Evolutionary conservation across 768 basidiomycete species (phyloP), one percentile per base, ranked within the genome.

Genomic region (Clavaria fumosa): DNA sequence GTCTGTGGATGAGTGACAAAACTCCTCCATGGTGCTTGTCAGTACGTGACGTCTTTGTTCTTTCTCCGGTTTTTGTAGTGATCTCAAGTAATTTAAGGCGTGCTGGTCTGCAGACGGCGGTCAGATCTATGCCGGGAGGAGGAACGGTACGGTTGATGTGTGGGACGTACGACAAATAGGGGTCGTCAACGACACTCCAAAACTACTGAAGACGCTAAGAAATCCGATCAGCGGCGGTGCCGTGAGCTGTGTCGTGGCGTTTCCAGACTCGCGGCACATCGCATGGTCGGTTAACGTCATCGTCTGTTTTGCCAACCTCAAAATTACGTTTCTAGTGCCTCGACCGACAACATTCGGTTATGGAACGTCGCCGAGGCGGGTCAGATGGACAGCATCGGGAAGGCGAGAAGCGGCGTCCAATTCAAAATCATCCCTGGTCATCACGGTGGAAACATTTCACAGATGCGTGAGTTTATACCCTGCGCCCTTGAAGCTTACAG

Each of bases 361-460:
- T 96, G 91, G 91, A 89, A 96, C 47, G 80, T 83, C 9, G 71
- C 76, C 9, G 83, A 88, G 40, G 75, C 75, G 19, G 71, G 68
- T 24, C 78, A 81, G 49, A 54, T 62, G 9, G 85, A 89, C 45
- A 64, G 65, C 12, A 67, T 54, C 34, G 71, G 72, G 38, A 75
- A 68, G 51, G 58, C 62, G 41, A 75, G 66, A 54, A 72, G 77
- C 39, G 75, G 78, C 5, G 77, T 80, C 12, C 85, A 78, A 38
- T 96, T 93, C 67, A 90, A 88, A 61, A 90, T 96, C 43, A 82
- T 96, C 24, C 79, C 89, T 7, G 93, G 91, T 0, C 93, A 95
- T 60, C 86, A 95, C 58, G 90, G 91, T 24, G 93, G 91, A 6
- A 81, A 79, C 49, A 72, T 96, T 3, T 93, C 89, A 2, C 78